A percentile compares a stretch with the other conserved stretches of the same genome.
Evolutionary conservation across 2,329 filamentous ascomycete species (phyloP).

Genomic region (Teratosphaeria epicoccoides): DNA sequence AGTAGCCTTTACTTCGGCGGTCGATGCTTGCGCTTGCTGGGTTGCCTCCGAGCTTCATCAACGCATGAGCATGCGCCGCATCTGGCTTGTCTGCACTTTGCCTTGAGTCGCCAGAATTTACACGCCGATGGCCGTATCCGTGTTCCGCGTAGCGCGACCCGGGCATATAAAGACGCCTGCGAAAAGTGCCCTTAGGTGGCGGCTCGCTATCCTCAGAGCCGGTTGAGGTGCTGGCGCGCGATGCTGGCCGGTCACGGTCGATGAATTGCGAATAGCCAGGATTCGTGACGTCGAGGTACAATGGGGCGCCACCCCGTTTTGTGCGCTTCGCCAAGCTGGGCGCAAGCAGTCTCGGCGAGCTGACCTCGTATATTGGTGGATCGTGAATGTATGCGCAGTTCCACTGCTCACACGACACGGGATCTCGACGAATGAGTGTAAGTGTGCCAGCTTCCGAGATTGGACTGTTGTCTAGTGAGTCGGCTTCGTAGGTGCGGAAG

Average conservation of each 20-base stretch:
- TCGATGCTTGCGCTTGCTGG: constrained; percentile 11
- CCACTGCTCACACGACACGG: constrained; percentile 39
- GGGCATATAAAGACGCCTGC: constrained; percentile 39
- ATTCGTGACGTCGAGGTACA: constrained; percentile 47
- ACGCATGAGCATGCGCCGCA: constrained; percentile 8
- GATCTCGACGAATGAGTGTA: constrained; percentile 43
- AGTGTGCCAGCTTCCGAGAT: constrained; percentile 20
- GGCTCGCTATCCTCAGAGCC: constrained; percentile 15
- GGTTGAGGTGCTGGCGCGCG: constrained; percentile 19
- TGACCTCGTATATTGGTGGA: constrained; percentile 33
- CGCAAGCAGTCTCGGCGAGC: constrained; percentile 29
- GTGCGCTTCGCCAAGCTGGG: constrained; percentile 17
- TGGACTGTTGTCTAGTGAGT: constrained; percentile 1
- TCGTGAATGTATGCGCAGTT: constrained; percentile 41
- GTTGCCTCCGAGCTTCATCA: constrained; percentile 8
- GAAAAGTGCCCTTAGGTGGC: constrained; percentile 29
- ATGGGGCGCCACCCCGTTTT: constrained; percentile 31
- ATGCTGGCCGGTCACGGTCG: constrained; percentile 19
- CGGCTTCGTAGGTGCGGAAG: constrained; percentile 7
- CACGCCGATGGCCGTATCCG: constrained; percentile 28
- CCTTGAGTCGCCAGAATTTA: constrained; percentile 7
- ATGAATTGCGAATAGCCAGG: constrained; percentile 51
- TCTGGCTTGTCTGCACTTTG: constrained; percentile 4
- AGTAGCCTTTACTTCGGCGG: constrained; percentile 54
- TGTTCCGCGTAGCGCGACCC: constrained; percentile 30